phyloP scores from a whole-genome alignment of 73 alveolate species.

The Uronychia binucleata region DNA sequence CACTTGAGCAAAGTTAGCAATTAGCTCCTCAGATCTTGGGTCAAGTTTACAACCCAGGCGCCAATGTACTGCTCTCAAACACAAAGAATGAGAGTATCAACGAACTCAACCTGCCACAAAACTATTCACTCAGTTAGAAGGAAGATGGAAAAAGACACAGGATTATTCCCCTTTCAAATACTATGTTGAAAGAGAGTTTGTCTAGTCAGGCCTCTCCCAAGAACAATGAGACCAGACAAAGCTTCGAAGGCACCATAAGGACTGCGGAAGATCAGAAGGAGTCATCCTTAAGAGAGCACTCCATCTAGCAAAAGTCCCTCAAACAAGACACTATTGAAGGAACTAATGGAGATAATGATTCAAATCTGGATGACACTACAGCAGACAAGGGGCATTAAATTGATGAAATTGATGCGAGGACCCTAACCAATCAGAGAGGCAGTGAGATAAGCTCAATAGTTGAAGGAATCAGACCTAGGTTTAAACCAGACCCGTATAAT shows the following conservation, averaged over 20 bases:
- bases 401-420: neutral
- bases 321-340: slow-evolving; percentile 9
- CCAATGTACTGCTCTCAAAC: neutral
- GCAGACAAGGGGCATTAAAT: neutral
- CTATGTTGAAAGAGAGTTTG: slow-evolving; percentile 58
- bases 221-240: neutral
- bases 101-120: neutral
- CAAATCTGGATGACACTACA: neutral
- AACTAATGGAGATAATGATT: neutral
- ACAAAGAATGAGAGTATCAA: neutral
- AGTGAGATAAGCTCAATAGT: neutral
- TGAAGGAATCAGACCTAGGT: slow-evolving; percentile 3
- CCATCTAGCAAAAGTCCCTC: slow-evolving; percentile 13
- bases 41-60: neutral
- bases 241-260: neutral
- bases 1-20: neutral
- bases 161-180: slow-evolving; percentile 27
- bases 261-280: neutral
- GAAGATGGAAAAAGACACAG: neutral
- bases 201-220: slow-evolving; percentile 15
- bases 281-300: neutral
- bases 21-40: neutral
- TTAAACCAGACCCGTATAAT: slow-evolving; percentile 46
- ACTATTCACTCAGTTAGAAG: neutral
- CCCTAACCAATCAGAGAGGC: neutral